phyloP scores from a whole-genome alignment of 2,329 filamentous ascomycete species.

The Cordyceps farinosa region DNA sequence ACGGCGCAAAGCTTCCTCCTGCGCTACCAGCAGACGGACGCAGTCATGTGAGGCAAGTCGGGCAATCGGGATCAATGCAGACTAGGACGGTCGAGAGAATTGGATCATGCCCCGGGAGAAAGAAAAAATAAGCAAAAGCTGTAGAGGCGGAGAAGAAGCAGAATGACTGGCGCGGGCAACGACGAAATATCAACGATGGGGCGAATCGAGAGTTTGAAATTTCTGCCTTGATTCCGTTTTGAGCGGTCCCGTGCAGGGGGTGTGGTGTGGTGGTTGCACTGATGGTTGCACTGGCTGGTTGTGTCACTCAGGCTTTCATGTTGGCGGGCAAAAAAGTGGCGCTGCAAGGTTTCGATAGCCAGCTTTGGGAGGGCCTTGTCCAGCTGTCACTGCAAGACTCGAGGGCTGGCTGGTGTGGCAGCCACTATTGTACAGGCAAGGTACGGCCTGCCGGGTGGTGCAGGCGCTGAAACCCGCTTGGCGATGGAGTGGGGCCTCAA shows the following conservation, averaged over 20 bases:
- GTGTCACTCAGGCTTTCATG: neutral
- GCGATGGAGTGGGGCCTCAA: too few relatives aligned
- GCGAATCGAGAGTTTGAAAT: neutral
- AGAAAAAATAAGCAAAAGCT: neutral
- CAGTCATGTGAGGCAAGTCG: neutral
- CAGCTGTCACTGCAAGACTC: too few relatives aligned
- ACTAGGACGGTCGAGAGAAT: neutral
- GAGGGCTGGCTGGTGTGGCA: neutral
- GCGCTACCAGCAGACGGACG: neutral
- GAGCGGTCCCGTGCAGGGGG: neutral
- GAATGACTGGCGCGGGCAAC: neutral
- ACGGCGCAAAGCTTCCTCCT: neutral
- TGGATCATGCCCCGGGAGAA: neutral
- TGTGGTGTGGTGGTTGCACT: neutral
- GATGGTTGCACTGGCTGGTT: neutral
- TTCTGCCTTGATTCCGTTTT: constrained; percentile 13
- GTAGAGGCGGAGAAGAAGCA: neutral
- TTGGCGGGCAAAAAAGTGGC: neutral
- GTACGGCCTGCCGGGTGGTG: neutral
- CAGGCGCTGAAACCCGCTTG: neutral
- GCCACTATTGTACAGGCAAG: neutral
- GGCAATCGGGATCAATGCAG: too few relatives aligned
- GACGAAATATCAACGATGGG: neutral
- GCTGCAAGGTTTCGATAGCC: neutral
- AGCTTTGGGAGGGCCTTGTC: neutral